Evolutionary conservation across 192 early-diverging fungal genomes (phyloP).

Genomic region (Nowakowskiella sp.): DNA sequence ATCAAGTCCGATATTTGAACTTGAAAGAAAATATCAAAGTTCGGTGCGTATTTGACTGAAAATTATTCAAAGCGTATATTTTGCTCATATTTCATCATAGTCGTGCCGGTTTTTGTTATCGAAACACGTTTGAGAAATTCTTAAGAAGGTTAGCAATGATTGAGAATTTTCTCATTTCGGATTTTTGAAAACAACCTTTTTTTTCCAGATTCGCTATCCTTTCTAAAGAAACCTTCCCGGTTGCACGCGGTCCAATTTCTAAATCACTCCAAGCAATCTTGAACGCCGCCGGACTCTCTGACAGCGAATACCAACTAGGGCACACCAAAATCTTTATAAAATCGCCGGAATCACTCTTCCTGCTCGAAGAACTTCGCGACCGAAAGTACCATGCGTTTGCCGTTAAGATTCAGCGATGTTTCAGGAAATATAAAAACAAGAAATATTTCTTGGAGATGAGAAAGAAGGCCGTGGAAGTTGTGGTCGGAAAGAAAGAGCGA

Average conservation of each 20-base stretch:
- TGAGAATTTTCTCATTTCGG: slow-evolving; percentile 16
- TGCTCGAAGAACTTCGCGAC: slow-evolving; percentile 86
- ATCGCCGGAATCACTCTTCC: slow-evolving; percentile 86
- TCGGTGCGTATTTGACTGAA: slow-evolving; percentile 28
- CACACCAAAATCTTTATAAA: slow-evolving; percentile 93
- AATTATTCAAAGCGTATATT: background rate
- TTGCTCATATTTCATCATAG: slow-evolving; percentile 3
- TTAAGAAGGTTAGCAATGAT: slow-evolving; percentile 36
- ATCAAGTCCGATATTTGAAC: slow-evolving; percentile 96
- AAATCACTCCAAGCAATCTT: slow-evolving; percentile 74
- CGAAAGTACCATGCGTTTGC: slow-evolving; percentile 96
- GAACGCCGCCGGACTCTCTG: slow-evolving; percentile 71
- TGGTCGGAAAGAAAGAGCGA: slow-evolving; percentile 85
- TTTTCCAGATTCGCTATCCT: slow-evolving; percentile 69
- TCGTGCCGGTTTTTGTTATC: slow-evolving; percentile 95
- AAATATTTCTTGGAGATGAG: slow-evolving; percentile 85
- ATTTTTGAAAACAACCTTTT: slow-evolving; percentile 29
- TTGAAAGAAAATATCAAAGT: slow-evolving; percentile 96
- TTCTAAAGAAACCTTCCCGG: slow-evolving; percentile 65
- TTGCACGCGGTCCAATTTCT: slow-evolving; percentile 69
- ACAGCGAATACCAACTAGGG: slow-evolving; percentile 93
- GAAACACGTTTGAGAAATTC: slow-evolving; percentile 90
- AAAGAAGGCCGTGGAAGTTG: slow-evolving; percentile 86
- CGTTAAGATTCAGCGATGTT: slow-evolving; percentile 82
- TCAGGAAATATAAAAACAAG: slow-evolving; percentile 79